Evolutionary conservation across 768 basidiomycete species (phyloP), one percentile per base, ranked within the genome.

Genomic region (Podaxis mareebaensis): DNA sequence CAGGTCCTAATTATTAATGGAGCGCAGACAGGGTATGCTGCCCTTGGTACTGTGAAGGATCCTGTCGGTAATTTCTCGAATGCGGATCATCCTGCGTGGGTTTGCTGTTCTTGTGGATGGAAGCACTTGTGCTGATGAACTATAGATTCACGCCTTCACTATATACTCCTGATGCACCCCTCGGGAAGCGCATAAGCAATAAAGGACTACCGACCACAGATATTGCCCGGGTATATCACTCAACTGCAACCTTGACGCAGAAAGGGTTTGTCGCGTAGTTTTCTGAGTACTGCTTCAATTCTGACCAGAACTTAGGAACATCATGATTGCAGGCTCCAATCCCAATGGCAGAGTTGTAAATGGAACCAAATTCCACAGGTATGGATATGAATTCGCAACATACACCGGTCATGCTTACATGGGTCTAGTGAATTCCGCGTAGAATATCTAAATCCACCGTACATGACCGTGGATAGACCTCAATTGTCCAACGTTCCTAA

Each of bases 151-250:
- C 73, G 39, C 83, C 84, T 11, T 76, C 79, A 5, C 64, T 86
- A 56, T 88, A 86, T 72, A 80, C 80, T 58, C 79, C 82, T 6
- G 69, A 68, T 60, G 75, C 76, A 4, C 69, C 76, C 1, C 68
- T 74, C 0, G 87, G 86, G 17, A 66, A 72, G 53, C 75, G 79
- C 48, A 81, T 78, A 74, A 82, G 78, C 73, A 80, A 80, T 66
- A 73, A 76, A n/a, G 82, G 81, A 33, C 66, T 82, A 59, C 77
- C 79, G 24, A 73, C 75, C 11, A 75, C 76, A 2, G 64, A 72
- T 46, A 79, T 87, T 64, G 79, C 85, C 55, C 75, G 87, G 13
- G 55, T 89, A 74, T 89, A 89, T 75, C 88, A 89, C 72, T 87
- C 86, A 1, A 78, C 78, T 5, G 84, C 81, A 12, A 84, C 82